These are phyloP conservation scores for Glaciozyma antarctica DNA, from an alignment of 768 basidiomycete genomes.

Conservation along the genomic window DNA sequence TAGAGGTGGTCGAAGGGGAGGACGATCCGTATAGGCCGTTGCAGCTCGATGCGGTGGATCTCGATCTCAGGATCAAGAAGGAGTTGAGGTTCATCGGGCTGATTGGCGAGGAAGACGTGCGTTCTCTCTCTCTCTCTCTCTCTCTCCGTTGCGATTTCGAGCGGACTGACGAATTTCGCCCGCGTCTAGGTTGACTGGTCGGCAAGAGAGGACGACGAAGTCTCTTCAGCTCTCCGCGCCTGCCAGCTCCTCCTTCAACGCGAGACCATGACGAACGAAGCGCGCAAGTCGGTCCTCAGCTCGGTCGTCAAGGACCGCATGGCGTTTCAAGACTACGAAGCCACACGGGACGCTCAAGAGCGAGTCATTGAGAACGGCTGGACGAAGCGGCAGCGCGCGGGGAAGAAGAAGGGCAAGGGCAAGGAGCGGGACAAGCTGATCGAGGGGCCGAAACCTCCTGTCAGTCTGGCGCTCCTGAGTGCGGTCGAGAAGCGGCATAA, in stretches of 20 bases:
- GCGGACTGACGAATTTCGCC: constrained; percentile 43
- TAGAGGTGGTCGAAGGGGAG: constrained; percentile 50
- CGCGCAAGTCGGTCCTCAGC: constrained; percentile 62
- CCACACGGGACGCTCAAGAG: constrained; percentile 74
- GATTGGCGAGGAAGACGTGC: constrained; percentile 39
- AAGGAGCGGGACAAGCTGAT: constrained; percentile 57
- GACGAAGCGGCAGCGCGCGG: constrained; percentile 61
- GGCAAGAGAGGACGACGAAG: constrained; percentile 67
- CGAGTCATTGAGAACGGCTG: constrained; percentile 67
- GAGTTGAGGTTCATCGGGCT: constrained; percentile 43
- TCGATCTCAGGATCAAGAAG: constrained; percentile 43
- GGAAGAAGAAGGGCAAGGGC: constrained; percentile 50
- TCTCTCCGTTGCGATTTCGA: neutral
- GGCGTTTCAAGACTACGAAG: constrained; percentile 83
- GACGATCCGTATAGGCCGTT: constrained; percentile 48
- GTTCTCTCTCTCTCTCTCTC: neutral
- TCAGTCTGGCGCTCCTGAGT: constrained; percentile 59
- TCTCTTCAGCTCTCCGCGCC: constrained; percentile 77
- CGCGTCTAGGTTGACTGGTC: constrained; percentile 39
- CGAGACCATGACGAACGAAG: constrained; percentile 73
- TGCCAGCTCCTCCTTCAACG: constrained; percentile 70
- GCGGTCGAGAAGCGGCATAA: constrained; percentile 65
- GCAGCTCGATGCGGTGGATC: constrained; percentile 39
- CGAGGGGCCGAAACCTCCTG: constrained; percentile 49
- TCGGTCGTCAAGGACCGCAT: constrained; percentile 74